Evolutionary conservation across 768 basidiomycete species (phyloP), one percentile per base, ranked within the genome.

Genomic region (Goffeauzyma gilvescens): DNA sequence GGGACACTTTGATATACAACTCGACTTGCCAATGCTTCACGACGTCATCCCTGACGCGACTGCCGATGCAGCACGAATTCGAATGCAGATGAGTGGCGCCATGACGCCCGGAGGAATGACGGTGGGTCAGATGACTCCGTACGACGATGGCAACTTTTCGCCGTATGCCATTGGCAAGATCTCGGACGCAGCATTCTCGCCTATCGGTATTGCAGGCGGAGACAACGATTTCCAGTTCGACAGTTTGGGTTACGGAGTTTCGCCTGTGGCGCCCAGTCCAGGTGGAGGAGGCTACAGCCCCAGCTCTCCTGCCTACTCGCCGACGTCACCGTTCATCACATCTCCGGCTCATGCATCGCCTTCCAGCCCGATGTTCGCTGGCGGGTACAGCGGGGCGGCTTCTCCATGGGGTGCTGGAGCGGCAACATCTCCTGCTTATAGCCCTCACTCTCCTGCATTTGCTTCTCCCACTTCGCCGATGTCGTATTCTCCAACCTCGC

Each of bases 1-100:
- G 0, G 93, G 93, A 12, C 74, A 84, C 6, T 95, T 90, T 57
- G 90, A 96, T 37, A 82, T 98, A 38, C 79, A 85, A 0, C 72
- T 98, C 37, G 93, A 98, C 63, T 83, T 95, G 55, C 82, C 89
- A 52, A 90, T 96, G 86, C 70, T 98, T 55, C 93, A 93, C 70
- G 90, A 96, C 46, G 89, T 93, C 30, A 86, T 95, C 42, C 81
- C 95, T 38, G 93, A 98, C 62, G 86, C 90, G 57, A 81, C 87
- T 20, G 69, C 93, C 32, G 61, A 63, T 3, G 54, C 63, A 26
- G 58, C 60, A 24, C 60, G 61, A 31, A 59, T 62, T 55, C 42
- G 40, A 22, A 27, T 50, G 17, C 43, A 50, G 35, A 37, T 58
- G 41, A 57, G 56, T 14, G 52, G 52, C 9, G 62, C 55, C 6